A percentile compares a stretch with the other conserved stretches of the same genome.
Conservation (phyloP, 106 monocot genomes). For the Xerophyta viscosa region DNA sequence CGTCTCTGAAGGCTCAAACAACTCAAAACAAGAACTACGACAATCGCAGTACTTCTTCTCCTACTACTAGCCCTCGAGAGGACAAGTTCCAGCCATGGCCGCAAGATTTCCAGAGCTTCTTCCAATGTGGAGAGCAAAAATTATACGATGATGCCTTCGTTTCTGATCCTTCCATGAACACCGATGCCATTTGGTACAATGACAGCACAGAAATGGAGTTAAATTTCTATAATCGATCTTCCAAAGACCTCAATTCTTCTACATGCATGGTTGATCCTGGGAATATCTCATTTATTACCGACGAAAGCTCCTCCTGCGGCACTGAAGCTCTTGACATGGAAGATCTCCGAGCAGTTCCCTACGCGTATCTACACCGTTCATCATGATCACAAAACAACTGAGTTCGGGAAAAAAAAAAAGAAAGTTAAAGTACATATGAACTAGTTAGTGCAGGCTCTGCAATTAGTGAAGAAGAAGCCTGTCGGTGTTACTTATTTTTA, state of each 20-base stretch:
- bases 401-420: background rate
- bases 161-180: conserved; percentile 13
- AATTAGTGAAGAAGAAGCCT: no score
- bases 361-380: conserved; percentile 32
- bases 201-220: conserved; percentile 7
- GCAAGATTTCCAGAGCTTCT: conserved; percentile 16
- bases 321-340: conserved; percentile 25
- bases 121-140: conserved; percentile 1
- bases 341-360: conserved; percentile 39
- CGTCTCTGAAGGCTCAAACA: conserved; percentile 56
- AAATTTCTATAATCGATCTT: conserved; percentile 5
- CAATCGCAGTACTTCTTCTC: conserved; percentile 10
- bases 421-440: background rate
- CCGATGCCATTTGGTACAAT: conserved; percentile 12
- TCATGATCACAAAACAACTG: background rate
- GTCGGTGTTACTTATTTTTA: no score
- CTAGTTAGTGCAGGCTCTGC: background rate
- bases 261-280: conserved; percentile 6
- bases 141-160: no score
- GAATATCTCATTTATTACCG: conserved; percentile 8
- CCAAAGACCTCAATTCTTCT: conserved; percentile 10
- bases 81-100: conserved; percentile 21
- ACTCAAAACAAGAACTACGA: conserved; percentile 12
- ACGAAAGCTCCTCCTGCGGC: conserved; percentile 18
- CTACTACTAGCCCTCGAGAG: conserved; percentile 16